Conservation (phyloP, 2,329 filamentous ascomycete genomes). For the Pestalotiopsis sp. region DNA sequence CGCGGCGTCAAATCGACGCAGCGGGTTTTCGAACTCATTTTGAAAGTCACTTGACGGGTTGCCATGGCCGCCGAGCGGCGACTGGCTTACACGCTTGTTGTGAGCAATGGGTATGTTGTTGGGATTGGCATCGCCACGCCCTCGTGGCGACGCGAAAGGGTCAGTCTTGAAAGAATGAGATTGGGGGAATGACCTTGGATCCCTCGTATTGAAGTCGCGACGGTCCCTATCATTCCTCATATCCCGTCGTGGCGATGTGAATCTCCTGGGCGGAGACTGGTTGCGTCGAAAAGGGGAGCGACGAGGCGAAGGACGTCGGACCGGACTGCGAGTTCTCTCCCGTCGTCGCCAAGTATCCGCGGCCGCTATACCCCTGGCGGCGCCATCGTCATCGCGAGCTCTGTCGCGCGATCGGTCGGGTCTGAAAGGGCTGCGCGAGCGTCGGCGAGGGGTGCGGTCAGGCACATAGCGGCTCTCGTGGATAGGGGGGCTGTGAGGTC, state of each 20-base stretch:
- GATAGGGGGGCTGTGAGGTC: conserved; percentile 19
- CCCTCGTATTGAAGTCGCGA: conserved; percentile 10
- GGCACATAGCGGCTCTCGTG: conserved; percentile 45
- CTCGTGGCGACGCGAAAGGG: neutral
- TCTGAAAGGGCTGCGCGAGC: conserved; percentile 43
- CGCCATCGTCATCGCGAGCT: conserved; percentile 3
- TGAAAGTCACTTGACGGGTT: conserved; percentile 4
- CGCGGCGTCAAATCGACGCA: neutral
- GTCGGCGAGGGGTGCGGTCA: conserved; percentile 40
- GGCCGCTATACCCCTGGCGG: neutral
- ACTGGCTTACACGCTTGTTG: conserved; percentile 3
- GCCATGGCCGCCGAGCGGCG: neutral
- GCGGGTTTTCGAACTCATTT: neutral
- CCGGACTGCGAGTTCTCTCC: conserved; percentile 40
- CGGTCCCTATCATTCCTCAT: conserved; percentile 41
- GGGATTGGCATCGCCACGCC: conserved; percentile 4
- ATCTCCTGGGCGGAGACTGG: conserved; percentile 30
- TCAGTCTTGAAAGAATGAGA: conserved; percentile 2
- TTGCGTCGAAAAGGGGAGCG: conserved; percentile 25
- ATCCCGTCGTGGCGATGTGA: conserved; percentile 36
- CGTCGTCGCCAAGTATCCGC: conserved; percentile 40
- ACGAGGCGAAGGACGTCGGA: conserved; percentile 36
- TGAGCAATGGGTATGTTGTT: conserved; percentile 6
- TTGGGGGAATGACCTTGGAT: conserved; percentile 12
- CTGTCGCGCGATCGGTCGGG: conserved; percentile 37